phyloP scores from a whole-genome alignment of 2,329 filamentous ascomycete species.

The Rachicladosporium sp. region DNA sequence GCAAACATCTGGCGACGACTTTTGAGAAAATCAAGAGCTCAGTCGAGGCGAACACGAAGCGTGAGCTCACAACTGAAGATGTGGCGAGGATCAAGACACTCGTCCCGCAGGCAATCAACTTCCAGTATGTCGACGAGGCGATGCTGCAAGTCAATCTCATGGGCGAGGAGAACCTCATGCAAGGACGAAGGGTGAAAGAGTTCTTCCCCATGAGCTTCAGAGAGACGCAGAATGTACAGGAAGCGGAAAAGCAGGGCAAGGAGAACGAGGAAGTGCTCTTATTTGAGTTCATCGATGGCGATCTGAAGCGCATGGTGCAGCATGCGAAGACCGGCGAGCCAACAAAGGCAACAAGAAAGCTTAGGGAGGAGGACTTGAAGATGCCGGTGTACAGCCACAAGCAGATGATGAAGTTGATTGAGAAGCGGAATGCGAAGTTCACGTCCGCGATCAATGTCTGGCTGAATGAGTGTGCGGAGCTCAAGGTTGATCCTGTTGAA shows the following conservation, averaged over 20 bases:
- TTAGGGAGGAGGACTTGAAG: slow-evolving; percentile 68
- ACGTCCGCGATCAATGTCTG: slow-evolving; percentile 63
- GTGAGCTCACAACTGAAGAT: slow-evolving; percentile 59
- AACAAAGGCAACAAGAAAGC: slow-evolving; percentile 52
- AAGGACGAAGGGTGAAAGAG: slow-evolving; percentile 42
- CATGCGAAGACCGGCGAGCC: slow-evolving; percentile 62
- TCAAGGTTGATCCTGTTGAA: slow-evolving; percentile 54
- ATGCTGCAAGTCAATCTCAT: slow-evolving; percentile 70
- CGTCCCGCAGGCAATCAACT: slow-evolving; percentile 65
- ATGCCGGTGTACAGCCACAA: slow-evolving; percentile 90
- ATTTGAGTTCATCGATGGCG: slow-evolving; percentile 87
- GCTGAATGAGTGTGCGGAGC: slow-evolving; percentile 57
- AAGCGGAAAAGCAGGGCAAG: slow-evolving; percentile 13
- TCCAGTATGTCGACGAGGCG: slow-evolving; percentile 75
- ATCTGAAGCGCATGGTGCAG: slow-evolving; percentile 68
- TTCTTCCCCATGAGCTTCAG: slow-evolving; percentile 31
- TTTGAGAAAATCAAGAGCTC: slow-evolving; percentile 77
- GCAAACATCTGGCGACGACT: slow-evolving; percentile 84
- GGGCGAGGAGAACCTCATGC: slow-evolving; percentile 55
- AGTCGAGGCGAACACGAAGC: slow-evolving; percentile 71
- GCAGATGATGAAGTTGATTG: slow-evolving; percentile 79
- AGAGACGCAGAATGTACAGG: slow-evolving; percentile 24
- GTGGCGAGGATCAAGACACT: slow-evolving; percentile 70
- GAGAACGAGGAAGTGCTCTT: slow-evolving; percentile 55
- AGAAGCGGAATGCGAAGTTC: slow-evolving; percentile 80